A percentile compares a stretch with the other conserved stretches of the same genome.
These are phyloP conservation scores for Orbilia brochopaga DNA, from an alignment of 2,329 filamentous ascomycete species.

Conservation along the genomic window DNA sequence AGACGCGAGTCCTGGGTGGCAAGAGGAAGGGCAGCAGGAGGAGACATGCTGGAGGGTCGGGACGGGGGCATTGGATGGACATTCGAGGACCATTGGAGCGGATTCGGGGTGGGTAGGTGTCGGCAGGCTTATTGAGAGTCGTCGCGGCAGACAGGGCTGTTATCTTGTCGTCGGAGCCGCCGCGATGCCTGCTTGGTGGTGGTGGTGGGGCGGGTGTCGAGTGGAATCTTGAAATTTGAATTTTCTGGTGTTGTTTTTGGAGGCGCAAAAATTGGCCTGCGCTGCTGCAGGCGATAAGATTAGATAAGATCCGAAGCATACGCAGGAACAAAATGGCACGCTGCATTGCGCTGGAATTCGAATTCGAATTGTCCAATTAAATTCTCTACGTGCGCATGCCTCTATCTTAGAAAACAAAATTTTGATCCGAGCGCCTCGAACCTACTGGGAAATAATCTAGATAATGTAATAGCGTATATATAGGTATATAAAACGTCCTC, in stretches of 20 bases:
- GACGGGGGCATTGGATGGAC: constrained; percentile 39
- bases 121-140: constrained; percentile 6
- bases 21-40: constrained; percentile 49
- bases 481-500: too few relatives aligned
- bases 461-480: too few relatives aligned
- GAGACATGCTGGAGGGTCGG: constrained; percentile 44
- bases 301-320: constrained; percentile 46
- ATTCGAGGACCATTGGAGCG: constrained; percentile 49
- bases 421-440: too few relatives aligned
- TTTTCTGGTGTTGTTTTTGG: constrained; percentile 27
- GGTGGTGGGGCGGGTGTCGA: not conserved
- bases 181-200: not conserved
- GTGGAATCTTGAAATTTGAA: not conserved
- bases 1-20: constrained; percentile 32
- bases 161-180: not conserved
- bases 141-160: not conserved
- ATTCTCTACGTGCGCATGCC: too few relatives aligned
- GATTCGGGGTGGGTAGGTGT: constrained; percentile 14
- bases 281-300: constrained; percentile 40
- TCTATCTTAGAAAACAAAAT: too few relatives aligned
- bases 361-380: too few relatives aligned
- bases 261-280: constrained; percentile 4
- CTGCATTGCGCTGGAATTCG: too few relatives aligned
- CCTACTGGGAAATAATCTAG: too few relatives aligned
- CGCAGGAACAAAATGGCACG: too few relatives aligned